Conservation (phyloP, 768 basidiomycete genomes). For the Suillus cothurnatus region DNA sequence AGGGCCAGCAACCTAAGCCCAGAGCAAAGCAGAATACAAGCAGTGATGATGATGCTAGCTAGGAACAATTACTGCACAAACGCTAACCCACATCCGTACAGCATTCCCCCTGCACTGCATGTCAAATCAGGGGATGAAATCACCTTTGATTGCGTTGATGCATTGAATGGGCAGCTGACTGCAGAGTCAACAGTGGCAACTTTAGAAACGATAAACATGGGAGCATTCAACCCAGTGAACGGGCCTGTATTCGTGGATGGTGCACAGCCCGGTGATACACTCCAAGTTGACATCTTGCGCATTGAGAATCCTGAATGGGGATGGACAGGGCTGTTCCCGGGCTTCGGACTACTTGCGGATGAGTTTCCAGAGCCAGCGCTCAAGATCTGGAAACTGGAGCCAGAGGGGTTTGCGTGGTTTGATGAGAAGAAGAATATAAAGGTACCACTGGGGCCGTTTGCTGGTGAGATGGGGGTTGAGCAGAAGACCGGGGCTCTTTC, state of each 20-base stretch:
- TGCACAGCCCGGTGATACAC: constrained; percentile 57
- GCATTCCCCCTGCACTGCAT: constrained; percentile 52
- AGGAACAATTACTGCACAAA: background rate
- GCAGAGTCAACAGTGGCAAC: constrained; percentile 39
- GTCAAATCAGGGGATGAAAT: constrained; percentile 57
- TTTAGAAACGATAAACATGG: constrained; percentile 39
- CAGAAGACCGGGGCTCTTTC: constrained; percentile 54
- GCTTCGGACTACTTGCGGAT: constrained; percentile 59
- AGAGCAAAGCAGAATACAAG: too few species aligned
- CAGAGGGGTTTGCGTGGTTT: constrained; percentile 50
- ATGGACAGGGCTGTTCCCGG: constrained; percentile 61
- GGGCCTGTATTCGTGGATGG: constrained; percentile 57
- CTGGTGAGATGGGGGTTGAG: constrained; percentile 67
- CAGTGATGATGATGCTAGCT: too few species aligned
- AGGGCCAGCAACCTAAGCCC: too few species aligned
- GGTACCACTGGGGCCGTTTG: constrained; percentile 57
- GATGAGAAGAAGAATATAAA: constrained; percentile 48
- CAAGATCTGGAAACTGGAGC: constrained; percentile 56
- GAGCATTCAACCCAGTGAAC: constrained; percentile 58
- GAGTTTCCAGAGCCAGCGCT: constrained; percentile 53
- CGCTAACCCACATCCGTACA: constrained; percentile 18
- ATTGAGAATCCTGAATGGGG: constrained; percentile 60
- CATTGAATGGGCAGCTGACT: constrained; percentile 61
- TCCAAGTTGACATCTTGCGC: constrained; percentile 60
- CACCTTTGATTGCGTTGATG: constrained; percentile 64